Evolutionary conservation across 1,284 basidiomycete genomes (phyloP).

Genomic region (Takashimella koratensis): DNA sequence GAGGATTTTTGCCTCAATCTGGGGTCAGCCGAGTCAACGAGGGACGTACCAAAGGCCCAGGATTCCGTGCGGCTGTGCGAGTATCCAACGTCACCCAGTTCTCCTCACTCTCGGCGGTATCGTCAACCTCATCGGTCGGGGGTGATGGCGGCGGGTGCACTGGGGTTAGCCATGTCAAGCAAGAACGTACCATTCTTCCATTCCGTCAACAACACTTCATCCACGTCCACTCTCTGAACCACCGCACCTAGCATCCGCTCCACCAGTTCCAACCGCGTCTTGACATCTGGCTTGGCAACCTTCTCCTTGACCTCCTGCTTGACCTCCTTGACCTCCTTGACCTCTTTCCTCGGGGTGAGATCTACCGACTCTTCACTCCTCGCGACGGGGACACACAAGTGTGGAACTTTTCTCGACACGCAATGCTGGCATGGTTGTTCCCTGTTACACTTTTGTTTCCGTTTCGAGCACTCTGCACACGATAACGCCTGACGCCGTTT

Average conservation of each 20-base stretch:
- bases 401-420: constrained; percentile 36
- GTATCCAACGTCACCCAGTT: constrained; percentile 19
- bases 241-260: constrained; percentile 42
- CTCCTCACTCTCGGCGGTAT: constrained; percentile 7
- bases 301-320: neutral
- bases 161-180: constrained; percentile 7
- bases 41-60: constrained; percentile 16
- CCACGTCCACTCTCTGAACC: constrained; percentile 34
- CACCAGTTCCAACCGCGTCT: constrained; percentile 21
- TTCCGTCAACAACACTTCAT: constrained; percentile 31
- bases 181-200: constrained; percentile 39
- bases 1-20: constrained; percentile 9
- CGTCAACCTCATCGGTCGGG: constrained; percentile 16
- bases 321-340: constrained; percentile 1
- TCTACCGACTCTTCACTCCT: neutral
- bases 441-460: constrained; percentile 47
- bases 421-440: constrained; percentile 47
- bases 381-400: constrained; percentile 37
- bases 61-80: constrained; percentile 31
- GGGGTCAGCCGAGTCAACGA: constrained; percentile 1
- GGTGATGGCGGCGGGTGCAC: constrained; percentile 35
- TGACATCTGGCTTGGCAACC: neutral
- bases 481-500: constrained; percentile 40
- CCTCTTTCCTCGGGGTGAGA: constrained; percentile 4
- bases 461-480: constrained; percentile 44